Percentiles rank a stretch among this genome's conserved stretches.
phyloP scores from a whole-genome alignment of 2,329 filamentous ascomycete species.

The Aspergillus sp. region DNA sequence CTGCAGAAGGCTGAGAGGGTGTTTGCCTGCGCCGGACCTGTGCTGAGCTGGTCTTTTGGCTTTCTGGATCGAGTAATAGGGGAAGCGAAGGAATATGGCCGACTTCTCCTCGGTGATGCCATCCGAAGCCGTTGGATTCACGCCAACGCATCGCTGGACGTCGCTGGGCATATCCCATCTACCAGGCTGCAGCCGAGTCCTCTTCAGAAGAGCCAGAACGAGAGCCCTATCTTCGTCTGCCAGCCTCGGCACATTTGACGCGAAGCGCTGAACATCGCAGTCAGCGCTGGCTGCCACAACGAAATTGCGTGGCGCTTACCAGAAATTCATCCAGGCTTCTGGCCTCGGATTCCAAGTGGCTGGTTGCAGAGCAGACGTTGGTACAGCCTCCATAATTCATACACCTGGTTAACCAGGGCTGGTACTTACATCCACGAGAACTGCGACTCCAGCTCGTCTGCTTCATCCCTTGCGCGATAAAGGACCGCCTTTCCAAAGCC shows the following conservation, averaged over 20 bases:
- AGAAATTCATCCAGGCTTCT: conserved; percentile 2
- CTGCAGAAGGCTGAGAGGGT: not conserved
- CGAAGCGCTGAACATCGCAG: conserved; percentile 3
- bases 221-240: conserved; percentile 9
- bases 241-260: conserved; percentile 7
- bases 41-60: not conserved
- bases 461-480: not conserved
- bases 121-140: not conserved
- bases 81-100: not conserved
- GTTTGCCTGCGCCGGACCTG: not conserved
- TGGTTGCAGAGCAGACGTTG: not conserved
- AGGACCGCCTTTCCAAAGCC: conserved; percentile 6
- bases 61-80: conserved; percentile 4
- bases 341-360: not conserved
- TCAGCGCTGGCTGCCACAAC: not conserved
- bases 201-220: conserved; percentile 5
- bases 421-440: conserved; percentile 14
- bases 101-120: conserved; percentile 3
- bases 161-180: not conserved
- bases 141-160: conserved; percentile 8
- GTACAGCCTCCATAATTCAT: not conserved
- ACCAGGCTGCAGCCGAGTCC: not conserved
- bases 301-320: not conserved
- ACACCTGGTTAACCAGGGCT: not conserved
- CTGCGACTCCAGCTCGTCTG: not conserved